Evolutionary conservation across 768 basidiomycete species (phyloP), one percentile per base, ranked within the genome.

Genomic region (Psilocybe subaeruginosa): DNA sequence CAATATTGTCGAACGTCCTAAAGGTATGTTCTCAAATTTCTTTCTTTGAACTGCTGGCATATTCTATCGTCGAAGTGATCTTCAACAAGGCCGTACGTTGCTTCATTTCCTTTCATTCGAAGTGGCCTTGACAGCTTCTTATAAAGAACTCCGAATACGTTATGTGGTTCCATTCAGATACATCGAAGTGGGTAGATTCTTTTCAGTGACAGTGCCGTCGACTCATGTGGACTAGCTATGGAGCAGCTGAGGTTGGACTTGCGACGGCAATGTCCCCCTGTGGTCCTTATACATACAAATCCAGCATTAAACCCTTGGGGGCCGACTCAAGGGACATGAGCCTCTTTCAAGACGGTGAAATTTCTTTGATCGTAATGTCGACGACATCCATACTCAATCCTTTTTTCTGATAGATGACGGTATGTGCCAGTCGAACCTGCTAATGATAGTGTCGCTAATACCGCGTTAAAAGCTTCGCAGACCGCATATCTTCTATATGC

Each of bases 161-260:
- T 19, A 86, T 88, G 85, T 88, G 86, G 86, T 88, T 88, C 76
- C 86, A 88, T 70, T 85, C 84, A 8, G 86, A 88, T 65, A 78
- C 76, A 23, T 84, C 83, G 62, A 81, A 85, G 85, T 86, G 62
- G 46, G 76, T 70, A 30, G n/a, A 8, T 16, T 53, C 8, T 31
- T 7, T 31, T 33, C 19, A 16, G 45, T 46, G 6, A 46, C 14
- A 46, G 6, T 12, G 6, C 4, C 16, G 14, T 23, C 23, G 23
- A 23, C 19, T 57, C 5, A 51, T 43, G 33, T 59, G 9, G 4
- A 14, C 45, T 54, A 88, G 86, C 70, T 88, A 88, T 66, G 85
- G 85, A 33, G 83, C 82, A n/a, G 86, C 86, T 4, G 74, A 80
- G 76, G 86, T 87, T 35, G 86, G 86, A 11, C 84, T 87, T 1